These are phyloP conservation scores for Chlamydomonas asymmetrica DNA, from an alignment of 139 green algal genomes.

Conservation along the genomic window DNA sequence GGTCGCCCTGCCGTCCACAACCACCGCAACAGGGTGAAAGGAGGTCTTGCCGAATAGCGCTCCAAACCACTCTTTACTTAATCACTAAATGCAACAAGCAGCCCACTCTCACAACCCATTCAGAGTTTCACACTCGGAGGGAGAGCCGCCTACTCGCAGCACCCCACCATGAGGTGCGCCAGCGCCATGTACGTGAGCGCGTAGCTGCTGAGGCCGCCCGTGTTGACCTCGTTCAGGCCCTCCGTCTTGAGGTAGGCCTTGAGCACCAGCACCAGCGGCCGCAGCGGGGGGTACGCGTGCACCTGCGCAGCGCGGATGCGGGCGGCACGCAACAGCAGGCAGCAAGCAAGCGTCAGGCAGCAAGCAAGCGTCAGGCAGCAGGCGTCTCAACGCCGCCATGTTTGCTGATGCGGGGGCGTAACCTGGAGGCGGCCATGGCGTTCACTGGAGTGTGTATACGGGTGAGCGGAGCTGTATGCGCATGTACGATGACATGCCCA, in stretches of 20 bases:
- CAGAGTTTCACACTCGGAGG: too few species aligned
- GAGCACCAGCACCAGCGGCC: constrained; percentile 67
- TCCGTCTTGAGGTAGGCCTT: constrained; percentile 68
- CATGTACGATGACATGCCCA: background rate
- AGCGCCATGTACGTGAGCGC: constrained; percentile 39
- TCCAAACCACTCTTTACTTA: background rate
- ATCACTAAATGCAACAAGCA: constrained; percentile 1
- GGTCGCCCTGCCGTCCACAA: background rate
- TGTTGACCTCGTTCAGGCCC: constrained; percentile 30
- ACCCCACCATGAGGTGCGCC: constrained; percentile 35
- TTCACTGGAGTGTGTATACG: background rate
- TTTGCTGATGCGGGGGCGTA: background rate
- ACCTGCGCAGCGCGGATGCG: constrained; percentile 47
- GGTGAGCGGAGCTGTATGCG: background rate
- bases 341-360: background rate
- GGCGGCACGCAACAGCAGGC: constrained; percentile 14
- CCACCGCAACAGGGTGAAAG: background rate
- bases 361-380: background rate
- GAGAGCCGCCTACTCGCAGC: too few species aligned
- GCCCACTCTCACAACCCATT: background rate
- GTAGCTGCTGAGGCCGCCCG: constrained; percentile 29
- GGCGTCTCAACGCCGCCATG: too few species aligned
- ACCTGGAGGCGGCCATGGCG: background rate
- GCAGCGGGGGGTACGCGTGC: constrained; percentile 53
- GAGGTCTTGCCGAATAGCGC: background rate